Conservation (phyloP, 805 yeast genomes). For the Candida tammaniensis region DNA sequence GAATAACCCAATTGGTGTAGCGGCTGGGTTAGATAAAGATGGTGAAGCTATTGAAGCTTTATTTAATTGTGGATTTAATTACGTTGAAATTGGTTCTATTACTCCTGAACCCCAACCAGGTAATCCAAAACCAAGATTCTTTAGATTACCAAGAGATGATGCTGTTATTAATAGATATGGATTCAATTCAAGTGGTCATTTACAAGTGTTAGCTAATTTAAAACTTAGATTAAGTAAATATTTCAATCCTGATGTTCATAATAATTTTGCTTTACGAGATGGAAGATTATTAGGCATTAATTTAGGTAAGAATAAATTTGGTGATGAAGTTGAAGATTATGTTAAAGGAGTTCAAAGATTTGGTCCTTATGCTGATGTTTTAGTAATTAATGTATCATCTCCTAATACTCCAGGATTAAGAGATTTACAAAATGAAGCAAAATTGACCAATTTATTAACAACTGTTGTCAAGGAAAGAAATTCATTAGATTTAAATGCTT, state of each 20-base stretch:
- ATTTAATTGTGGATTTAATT: slow-evolving; percentile 76
- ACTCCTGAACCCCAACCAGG: slow-evolving; percentile 95
- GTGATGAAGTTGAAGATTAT: slow-evolving; percentile 87
- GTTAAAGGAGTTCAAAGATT: slow-evolving; percentile 78
- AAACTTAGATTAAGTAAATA: slow-evolving; percentile 56
- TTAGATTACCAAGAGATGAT: slow-evolving; percentile 77
- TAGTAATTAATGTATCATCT: slow-evolving; percentile 88
- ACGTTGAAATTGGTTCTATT: slow-evolving; percentile 89
- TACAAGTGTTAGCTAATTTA: slow-evolving; percentile 65
- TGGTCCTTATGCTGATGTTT: slow-evolving; percentile 82
- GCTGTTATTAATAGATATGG: slow-evolving; percentile 96
- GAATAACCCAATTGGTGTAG: slow-evolving; percentile 82
- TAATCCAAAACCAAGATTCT: slow-evolving; percentile 89
- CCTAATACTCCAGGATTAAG: slow-evolving; percentile 97
- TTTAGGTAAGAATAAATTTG: slow-evolving; percentile 88
- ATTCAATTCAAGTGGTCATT: slow-evolving; percentile 88
- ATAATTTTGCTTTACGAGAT: slow-evolving; percentile 52
- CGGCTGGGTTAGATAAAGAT: slow-evolving; percentile 94
- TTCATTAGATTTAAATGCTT: slow-evolving; percentile 35
- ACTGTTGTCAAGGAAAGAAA: slow-evolving; percentile 66
- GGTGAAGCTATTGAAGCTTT: slow-evolving; percentile 87
- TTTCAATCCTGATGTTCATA: slow-evolving; percentile 21
- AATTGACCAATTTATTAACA: slow-evolving; percentile 63
- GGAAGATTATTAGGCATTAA: slow-evolving; percentile 76
- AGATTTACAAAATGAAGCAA: slow-evolving; percentile 74